These are phyloP conservation scores for Talaromyces atroroseus DNA, from an alignment of 2,329 filamentous ascomycete genomes.

Conservation along the genomic window DNA sequence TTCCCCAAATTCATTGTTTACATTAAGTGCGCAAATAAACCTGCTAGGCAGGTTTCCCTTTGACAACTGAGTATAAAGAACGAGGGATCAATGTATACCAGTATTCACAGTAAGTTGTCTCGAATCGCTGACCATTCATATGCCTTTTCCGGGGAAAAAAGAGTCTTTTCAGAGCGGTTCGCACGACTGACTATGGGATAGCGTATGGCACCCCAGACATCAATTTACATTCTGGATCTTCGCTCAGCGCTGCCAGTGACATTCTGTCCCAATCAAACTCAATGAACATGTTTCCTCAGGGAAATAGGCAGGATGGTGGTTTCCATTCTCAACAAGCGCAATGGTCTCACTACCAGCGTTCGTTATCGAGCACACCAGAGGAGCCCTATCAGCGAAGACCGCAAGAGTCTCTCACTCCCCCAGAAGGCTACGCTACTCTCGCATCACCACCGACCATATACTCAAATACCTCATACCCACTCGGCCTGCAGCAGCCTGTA, in stretches of 20 bases:
- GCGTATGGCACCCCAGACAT: slow-evolving; percentile 9
- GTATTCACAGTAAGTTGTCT: slow-evolving; percentile 9
- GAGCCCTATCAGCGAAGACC: slow-evolving; percentile 11
- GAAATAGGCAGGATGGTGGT: slow-evolving; percentile 16
- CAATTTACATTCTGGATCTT: slow-evolving; percentile 18
- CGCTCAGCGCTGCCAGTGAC: slow-evolving; percentile 24
- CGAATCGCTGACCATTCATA: neutral
- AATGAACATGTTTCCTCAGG: slow-evolving; percentile 23
- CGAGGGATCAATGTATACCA: slow-evolving; percentile 14
- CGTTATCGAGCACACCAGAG: slow-evolving; percentile 9
- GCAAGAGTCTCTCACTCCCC: slow-evolving; percentile 9
- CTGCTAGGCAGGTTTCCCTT: slow-evolving; percentile 4
- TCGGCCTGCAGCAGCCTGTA: slow-evolving; percentile 16
- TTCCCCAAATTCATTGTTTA: neutral
- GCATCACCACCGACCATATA: slow-evolving; percentile 12
- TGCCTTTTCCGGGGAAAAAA: neutral
- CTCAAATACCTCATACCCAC: slow-evolving; percentile 18
- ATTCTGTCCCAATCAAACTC: slow-evolving; percentile 21
- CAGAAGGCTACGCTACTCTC: slow-evolving; percentile 7
- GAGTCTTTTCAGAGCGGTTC: neutral
- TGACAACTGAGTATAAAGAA: neutral
- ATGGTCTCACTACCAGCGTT: slow-evolving; percentile 15
- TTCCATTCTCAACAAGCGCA: slow-evolving; percentile 21
- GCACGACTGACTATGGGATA: neutral
- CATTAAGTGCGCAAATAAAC: neutral